Evolutionary conservation across 805 yeast species (phyloP), one percentile per base, ranked within the genome.

Genomic region (Saccharomycopsis javanensis): DNA sequence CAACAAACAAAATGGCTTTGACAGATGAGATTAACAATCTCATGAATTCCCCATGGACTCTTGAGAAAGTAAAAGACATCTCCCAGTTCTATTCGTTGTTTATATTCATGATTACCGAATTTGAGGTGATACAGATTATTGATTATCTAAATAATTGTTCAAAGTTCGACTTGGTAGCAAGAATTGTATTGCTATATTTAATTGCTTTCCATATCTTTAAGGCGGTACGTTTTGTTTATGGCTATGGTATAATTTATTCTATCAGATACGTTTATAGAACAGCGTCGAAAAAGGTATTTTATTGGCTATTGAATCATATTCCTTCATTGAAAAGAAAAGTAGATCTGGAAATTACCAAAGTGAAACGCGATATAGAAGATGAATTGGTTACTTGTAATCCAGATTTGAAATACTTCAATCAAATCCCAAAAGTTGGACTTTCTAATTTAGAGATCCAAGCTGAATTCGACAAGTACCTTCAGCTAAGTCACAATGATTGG

Each of bases 401-500:
- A 0, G 63, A 65, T 0, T 69, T 82, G 42, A 63, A 67, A 13
- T 78, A 78, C 60, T 80, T 79, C 64, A 66, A 69, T 3, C 50
- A 55, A 10, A 68, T 92, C 4, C 98, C 98, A 0, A 65, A 63
- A 1, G 50, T 64, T 0, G 97, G 97, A 0, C 66, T 86, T 54
- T 37, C 77, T 1, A 72, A 76, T 15, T 69, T 67, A 0, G 69
- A 69, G 18, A 77, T 94, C 8, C 55, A 75, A 30, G 64, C 64
- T 0, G 81, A 83, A 58, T 70, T 94, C 58, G 78, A 80, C 35
- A 68, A 71, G 31, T 70, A 81, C 31, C 71, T 75, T 37, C 59
- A 66, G 0, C 56, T 90, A 62, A 78, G 82, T 57, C 88, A 86
- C 62, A 75, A 88, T 1, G 85, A 83, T 57, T 92, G 97, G 97